Base-by-base conservation (phyloP, 169 alveolate species). In the Cryptosporidium sp. region DNA sequence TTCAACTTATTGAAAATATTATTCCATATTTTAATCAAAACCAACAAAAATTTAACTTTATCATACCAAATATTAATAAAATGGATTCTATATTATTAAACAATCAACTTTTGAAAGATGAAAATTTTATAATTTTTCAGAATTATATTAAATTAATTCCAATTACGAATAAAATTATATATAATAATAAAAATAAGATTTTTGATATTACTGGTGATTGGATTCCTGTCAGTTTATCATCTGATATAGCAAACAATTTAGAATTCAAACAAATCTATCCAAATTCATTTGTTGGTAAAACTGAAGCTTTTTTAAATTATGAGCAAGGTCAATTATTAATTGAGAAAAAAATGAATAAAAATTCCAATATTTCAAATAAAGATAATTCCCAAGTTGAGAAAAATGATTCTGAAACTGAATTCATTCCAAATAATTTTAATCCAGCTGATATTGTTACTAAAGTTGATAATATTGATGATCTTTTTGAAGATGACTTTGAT, bases 21-120 rank as follows among this genome's bases (percentile, higher is more conserved):
- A 73, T 60, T 29, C 86, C 86, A 31, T 53, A 73, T 35, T 73
- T 33, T 31, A 62, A 73, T 14, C 86, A 73, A 39, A 56, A 58
- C 23, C 8, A 73, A 56, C 23, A 69, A 23, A 69, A 45, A 44
- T 73, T 73, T 56, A 52, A 56, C 10, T 35, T 73, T 21, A 73
- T 73, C n/a, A 56, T 73, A 5, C 86, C 86, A 73, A 18, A 73
- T n/a, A 12, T 31, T 35, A 39, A 73, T 7, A 33, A 45, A 56
- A 53, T 7, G 1, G 72, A 65, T 31, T 65, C 26, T 14, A 35
- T 65, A 65, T 65, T 65, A 31, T 65, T 9, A 10, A 65, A 65
- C 16, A 35, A 35, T 33, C 10, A 10, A 35, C 39, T 60, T n/a
- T 31, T 31, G 5, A 52, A 58, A 16, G 8, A 60, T 37, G 39